These are phyloP conservation scores for Penicillium griseofulvum DNA, from an alignment of 2,329 filamentous ascomycete species.

Conservation along the genomic window DNA sequence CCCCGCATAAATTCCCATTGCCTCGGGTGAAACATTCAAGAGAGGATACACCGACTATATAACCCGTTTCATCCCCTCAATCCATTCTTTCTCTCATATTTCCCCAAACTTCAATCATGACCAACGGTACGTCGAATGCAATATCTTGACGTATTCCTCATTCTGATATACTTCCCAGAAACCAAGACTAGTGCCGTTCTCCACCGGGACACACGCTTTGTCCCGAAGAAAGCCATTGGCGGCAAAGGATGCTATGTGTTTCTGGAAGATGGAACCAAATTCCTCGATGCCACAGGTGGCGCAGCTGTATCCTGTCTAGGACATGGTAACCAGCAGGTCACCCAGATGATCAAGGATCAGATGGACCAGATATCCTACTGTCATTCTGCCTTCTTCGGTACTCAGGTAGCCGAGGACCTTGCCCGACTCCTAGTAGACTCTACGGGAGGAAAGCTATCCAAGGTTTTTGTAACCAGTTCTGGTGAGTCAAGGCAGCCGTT, in stretches of 20 bases:
- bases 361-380: constrained; percentile 60
- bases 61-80: neutral
- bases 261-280: constrained; percentile 54
- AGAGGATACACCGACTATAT: neutral
- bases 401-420: constrained; percentile 53
- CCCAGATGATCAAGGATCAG: constrained; percentile 59
- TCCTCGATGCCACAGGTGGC: constrained; percentile 72
- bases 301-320: constrained; percentile 72
- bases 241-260: constrained; percentile 54
- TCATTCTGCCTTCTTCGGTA: constrained; percentile 59
- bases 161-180: neutral
- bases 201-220: constrained; percentile 50
- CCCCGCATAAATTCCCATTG: constrained; percentile 17
- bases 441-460: constrained; percentile 53
- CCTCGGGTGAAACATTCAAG: constrained; percentile 13
- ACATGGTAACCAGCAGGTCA: constrained; percentile 61
- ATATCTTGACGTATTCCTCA: neutral
- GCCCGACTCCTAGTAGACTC: constrained; percentile 51
- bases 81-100: neutral
- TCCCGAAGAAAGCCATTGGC: constrained; percentile 49
- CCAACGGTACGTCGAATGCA: neutral
- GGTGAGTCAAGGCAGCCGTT: constrained; percentile 40
- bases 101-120: neutral
- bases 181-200: constrained; percentile 42
- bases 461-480: constrained; percentile 57